Evolutionary conservation across 441 rosid genomes (phyloP).

Genomic region (Monsonia emarginata): DNA sequence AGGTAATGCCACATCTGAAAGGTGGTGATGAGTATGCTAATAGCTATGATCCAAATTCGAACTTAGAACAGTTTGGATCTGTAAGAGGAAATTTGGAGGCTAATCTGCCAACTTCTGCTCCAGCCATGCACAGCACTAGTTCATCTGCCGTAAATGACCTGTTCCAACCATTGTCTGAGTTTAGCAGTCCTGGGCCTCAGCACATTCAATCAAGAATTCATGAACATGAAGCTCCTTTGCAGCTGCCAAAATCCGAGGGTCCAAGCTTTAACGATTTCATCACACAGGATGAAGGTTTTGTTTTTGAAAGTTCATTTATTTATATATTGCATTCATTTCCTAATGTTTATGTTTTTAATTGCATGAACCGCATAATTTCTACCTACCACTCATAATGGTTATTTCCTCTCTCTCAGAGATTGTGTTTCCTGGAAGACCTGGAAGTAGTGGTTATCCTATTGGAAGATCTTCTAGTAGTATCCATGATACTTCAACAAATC

Average conservation of each 20-base stretch:
- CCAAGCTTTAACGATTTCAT: constrained; percentile 36
- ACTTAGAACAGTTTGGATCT: constrained; percentile 29
- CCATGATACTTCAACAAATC: constrained; percentile 22
- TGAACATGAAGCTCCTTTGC: constrained; percentile 35
- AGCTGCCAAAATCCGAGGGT: constrained; percentile 32
- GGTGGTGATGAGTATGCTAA: constrained; percentile 15
- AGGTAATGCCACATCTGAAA: constrained; percentile 46
- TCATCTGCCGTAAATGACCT: constrained; percentile 21
- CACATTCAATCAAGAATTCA: constrained; percentile 28
- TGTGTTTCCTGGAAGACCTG: constrained; percentile 64
- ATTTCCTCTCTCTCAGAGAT: constrained; percentile 36
- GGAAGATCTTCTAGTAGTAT: constrained; percentile 32
- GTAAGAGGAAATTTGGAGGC: constrained; percentile 30
- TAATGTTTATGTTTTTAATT: background rate
- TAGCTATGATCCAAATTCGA: constrained; percentile 21
- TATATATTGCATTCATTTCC: constrained; percentile 10
- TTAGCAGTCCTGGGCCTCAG: constrained; percentile 22
- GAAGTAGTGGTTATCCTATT: constrained; percentile 34
- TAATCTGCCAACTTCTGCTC: constrained; percentile 25
- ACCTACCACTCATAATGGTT: background rate
- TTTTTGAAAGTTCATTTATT: background rate
- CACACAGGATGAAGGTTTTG: constrained; percentile 61
- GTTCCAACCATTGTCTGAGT: constrained; percentile 21
- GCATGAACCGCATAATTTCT: background rate
- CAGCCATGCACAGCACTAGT: constrained; percentile 26